Conservation (phyloP, 202 grass and related monocot species). For the Setaria italica region DNA sequence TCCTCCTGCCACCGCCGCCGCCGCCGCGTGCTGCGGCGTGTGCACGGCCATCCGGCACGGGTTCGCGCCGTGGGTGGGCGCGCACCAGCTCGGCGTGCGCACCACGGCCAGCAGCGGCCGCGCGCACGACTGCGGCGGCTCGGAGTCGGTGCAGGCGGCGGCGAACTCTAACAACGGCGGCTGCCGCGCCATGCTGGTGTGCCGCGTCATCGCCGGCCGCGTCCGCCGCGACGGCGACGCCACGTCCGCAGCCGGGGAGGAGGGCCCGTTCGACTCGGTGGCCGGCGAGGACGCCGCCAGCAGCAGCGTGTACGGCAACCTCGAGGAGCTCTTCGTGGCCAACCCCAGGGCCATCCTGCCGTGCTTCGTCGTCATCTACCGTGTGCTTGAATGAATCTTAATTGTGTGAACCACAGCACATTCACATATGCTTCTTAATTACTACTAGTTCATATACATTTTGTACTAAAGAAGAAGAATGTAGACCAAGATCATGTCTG, state of each 20-base stretch:
- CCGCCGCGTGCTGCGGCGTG: constrained; percentile 47
- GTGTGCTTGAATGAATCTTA: constrained; percentile 47
- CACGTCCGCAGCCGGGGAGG: neutral
- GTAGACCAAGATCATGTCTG: neutral
- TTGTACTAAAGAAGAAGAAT: neutral
- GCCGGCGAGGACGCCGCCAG: constrained; percentile 54
- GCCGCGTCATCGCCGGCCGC: constrained; percentile 89
- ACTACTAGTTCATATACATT: neutral
- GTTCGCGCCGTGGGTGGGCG: constrained; percentile 47
- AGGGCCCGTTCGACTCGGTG: constrained; percentile 69
- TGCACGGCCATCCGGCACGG: constrained; percentile 81
- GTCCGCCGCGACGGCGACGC: constrained; percentile 33
- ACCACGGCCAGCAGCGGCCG: constrained; percentile 90
- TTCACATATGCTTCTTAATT: neutral
- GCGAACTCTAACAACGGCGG: neutral
- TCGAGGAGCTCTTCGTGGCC: constrained; percentile 93
- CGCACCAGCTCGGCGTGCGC: constrained; percentile 66
- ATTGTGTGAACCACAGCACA: neutral
- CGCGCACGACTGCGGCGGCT: constrained; percentile 64
- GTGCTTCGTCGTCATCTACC: constrained; percentile 95
- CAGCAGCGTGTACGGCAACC: constrained; percentile 58
- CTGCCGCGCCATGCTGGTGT: constrained; percentile 88
- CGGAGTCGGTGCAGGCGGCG: neutral
- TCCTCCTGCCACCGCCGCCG: neutral
- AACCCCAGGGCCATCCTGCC: constrained; percentile 94